These are phyloP conservation scores for Calonectria leucothoes DNA, from an alignment of 2,329 filamentous ascomycete genomes.

Conservation along the genomic window DNA sequence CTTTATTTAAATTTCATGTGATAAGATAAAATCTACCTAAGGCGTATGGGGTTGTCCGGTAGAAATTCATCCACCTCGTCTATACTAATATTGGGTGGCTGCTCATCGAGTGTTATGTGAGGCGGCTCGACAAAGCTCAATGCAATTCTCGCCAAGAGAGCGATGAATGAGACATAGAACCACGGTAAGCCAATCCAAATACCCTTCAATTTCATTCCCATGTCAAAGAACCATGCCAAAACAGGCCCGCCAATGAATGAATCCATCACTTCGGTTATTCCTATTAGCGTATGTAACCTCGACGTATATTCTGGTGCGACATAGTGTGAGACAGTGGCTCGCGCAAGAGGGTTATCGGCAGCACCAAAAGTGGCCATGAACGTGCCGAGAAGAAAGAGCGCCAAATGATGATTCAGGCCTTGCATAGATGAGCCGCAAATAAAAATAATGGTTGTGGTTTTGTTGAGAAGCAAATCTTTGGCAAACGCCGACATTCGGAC, in stretches of 20 bases:
- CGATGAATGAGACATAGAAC: neutral
- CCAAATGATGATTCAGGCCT: neutral
- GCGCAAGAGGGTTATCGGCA: neutral
- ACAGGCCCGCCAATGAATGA: neutral
- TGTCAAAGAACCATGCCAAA: neutral
- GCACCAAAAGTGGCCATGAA: neutral
- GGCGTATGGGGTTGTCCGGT: neutral
- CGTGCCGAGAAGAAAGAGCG: neutral
- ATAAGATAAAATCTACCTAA: neutral
- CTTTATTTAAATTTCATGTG: neutral
- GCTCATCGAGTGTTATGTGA: neutral
- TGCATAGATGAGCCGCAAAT: neutral
- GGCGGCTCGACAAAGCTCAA: neutral
- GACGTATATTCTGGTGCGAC: neutral
- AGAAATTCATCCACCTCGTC: neutral
- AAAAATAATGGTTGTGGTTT: neutral
- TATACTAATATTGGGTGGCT: neutral
- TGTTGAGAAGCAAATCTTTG: neutral
- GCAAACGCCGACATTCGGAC: neutral
- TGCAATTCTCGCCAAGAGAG: neutral
- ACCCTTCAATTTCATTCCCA: neutral
- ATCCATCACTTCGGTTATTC: neutral
- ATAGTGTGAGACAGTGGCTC: neutral
- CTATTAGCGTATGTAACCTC: neutral
- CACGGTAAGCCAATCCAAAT: neutral